Conservation (phyloP, 2,329 filamentous ascomycete genomes). For the Clarireedia paspali region DNA sequence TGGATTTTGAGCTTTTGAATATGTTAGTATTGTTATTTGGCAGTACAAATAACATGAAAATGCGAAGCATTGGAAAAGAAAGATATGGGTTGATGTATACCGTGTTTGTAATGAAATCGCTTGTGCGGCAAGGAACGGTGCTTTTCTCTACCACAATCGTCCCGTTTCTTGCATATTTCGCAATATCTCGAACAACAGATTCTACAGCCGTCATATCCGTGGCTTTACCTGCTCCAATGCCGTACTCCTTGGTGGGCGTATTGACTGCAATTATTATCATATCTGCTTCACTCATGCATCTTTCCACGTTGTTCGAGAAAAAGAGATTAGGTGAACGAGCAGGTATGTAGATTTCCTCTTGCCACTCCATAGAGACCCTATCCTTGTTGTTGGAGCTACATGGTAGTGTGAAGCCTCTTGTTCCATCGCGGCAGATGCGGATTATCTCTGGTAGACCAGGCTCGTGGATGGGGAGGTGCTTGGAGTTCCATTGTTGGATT, state of each 20-base stretch:
- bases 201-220: constrained; percentile 69
- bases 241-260: constrained; percentile 67
- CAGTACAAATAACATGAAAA: neutral
- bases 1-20: constrained; percentile 43
- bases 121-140: constrained; percentile 70
- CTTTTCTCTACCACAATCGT: constrained; percentile 77
- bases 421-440: constrained; percentile 53
- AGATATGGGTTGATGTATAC: constrained; percentile 32
- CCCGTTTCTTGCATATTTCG: constrained; percentile 54
- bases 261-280: constrained; percentile 71
- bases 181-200: constrained; percentile 59
- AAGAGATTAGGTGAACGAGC: constrained; percentile 57
- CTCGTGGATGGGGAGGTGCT: constrained; percentile 68
- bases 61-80: neutral
- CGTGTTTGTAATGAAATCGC: constrained; percentile 60
- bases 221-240: constrained; percentile 61
- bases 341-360: constrained; percentile 28
- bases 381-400: constrained; percentile 30
- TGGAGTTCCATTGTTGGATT: constrained; percentile 67
- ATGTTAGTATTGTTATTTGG: constrained; percentile 19
- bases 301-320: constrained; percentile 62
- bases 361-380: constrained; percentile 27
- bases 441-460: constrained; percentile 63
- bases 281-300: constrained; percentile 58
- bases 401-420: constrained; percentile 35